phyloP scores from a whole-genome alignment of 148 eudicot species.

The Polygonum aviculare region DNA sequence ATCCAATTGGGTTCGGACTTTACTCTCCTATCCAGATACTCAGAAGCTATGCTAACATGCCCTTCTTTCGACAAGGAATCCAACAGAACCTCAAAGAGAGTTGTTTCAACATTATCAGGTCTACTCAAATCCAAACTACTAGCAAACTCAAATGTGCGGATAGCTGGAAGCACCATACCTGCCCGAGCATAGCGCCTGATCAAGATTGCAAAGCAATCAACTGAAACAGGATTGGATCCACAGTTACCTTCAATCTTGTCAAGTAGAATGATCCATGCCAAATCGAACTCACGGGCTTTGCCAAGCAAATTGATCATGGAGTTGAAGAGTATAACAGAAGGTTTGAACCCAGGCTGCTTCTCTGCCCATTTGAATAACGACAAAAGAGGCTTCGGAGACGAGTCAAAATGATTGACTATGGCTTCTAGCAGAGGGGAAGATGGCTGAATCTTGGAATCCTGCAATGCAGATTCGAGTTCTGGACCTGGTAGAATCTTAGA shows the following conservation, averaged over 20 bases:
- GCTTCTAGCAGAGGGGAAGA: constrained; percentile 24
- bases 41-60: constrained; percentile 46
- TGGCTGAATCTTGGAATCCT: constrained; percentile 24
- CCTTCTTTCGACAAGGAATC: constrained; percentile 70
- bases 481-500: constrained; percentile 25
- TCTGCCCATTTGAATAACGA: constrained; percentile 55
- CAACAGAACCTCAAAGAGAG: constrained; percentile 43
- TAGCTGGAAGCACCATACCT: constrained; percentile 41
- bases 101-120: constrained; percentile 15
- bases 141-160: constrained; percentile 44
- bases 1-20: constrained; percentile 33
- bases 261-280: constrained; percentile 40
- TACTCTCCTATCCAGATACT: constrained; percentile 32
- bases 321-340: constrained; percentile 33
- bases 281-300: constrained; percentile 48
- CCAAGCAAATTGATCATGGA: constrained; percentile 52
- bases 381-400: constrained; percentile 39
- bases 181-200: constrained; percentile 57
- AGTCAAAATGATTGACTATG: constrained; percentile 36
- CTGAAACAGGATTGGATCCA: constrained; percentile 31
- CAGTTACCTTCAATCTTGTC: constrained; percentile 23
- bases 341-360: constrained; percentile 29
- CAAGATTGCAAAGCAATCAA: constrained; percentile 42
- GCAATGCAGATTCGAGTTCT: constrained; percentile 36
- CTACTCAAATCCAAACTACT: constrained; percentile 23